Percentiles rank a stretch among this genome's conserved stretches.
Evolutionary conservation across 768 basidiomycete genomes (phyloP).

Genomic region (Aureoboletus auriporus): DNA sequence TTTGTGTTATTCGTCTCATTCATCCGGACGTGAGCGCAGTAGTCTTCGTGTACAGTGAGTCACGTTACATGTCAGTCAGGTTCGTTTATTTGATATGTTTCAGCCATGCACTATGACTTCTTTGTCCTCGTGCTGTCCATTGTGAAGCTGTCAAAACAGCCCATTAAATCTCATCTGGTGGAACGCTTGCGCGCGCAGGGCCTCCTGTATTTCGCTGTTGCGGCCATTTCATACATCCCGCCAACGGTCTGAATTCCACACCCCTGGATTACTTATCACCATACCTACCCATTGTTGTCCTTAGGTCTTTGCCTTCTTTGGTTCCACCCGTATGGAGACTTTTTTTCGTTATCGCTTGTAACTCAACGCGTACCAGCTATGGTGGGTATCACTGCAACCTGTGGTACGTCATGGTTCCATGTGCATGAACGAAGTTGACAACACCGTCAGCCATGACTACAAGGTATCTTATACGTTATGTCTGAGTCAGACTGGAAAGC

Average conservation of each 20-base stretch:
- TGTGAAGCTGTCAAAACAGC: conserved; percentile 10
- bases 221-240: conserved; percentile 7
- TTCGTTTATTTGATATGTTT: neutral
- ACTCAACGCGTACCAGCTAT: conserved; percentile 3
- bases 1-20: conserved; percentile 1
- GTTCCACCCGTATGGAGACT: conserved; percentile 1
- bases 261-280: neutral
- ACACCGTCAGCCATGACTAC: conserved; percentile 5
- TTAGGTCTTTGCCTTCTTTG: conserved; percentile 12
- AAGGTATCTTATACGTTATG: conserved; percentile 1
- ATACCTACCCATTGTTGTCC: neutral
- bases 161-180: conserved; percentile 7
- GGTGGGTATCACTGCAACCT: conserved; percentile 2
- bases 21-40: conserved; percentile 2
- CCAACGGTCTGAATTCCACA: conserved; percentile 6
- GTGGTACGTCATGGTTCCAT: conserved; percentile 1
- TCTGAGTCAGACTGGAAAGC: neutral
- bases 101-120: conserved; percentile 21
- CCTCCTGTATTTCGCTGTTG: conserved; percentile 15
- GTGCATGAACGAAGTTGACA: neutral
- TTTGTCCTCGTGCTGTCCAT: conserved; percentile 15
- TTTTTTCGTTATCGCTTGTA: neutral
- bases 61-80: neutral
- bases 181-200: conserved; percentile 15
- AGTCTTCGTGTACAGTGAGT: conserved; percentile 18